Conservation (phyloP, 768 basidiomycete genomes). For the Galerina sulciceps region DNA sequence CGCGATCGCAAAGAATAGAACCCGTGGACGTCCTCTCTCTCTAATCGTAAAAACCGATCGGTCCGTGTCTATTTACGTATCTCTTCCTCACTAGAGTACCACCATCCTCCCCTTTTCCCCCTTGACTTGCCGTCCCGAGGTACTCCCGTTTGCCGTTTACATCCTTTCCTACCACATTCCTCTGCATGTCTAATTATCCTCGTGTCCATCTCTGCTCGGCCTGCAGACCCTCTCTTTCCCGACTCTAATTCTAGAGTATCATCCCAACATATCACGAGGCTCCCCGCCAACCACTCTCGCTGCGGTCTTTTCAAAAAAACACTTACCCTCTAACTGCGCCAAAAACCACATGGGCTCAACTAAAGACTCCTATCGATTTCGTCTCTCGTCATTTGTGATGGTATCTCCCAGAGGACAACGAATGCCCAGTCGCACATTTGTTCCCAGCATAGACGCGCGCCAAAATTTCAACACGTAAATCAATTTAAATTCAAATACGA, state of each 20-base stretch:
- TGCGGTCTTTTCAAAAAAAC: background rate
- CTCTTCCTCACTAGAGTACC: background rate
- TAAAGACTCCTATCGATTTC: slow-evolving; percentile 4
- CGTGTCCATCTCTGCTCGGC: background rate
- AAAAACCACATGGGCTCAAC: slow-evolving; percentile 7
- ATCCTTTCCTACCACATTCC: background rate
- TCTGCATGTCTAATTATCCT: slow-evolving; percentile 4
- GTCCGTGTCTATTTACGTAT: slow-evolving; percentile 19
- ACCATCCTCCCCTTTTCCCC: background rate
- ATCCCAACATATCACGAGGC: slow-evolving; percentile 10
- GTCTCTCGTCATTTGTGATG: background rate
- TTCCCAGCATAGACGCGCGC: background rate
- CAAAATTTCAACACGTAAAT: background rate
- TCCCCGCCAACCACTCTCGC: background rate
- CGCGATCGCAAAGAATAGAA: slow-evolving; percentile 11
- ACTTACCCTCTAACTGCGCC: slow-evolving; percentile 8
- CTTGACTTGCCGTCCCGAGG: slow-evolving; percentile 15
- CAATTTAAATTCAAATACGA: slow-evolving; percentile 1
- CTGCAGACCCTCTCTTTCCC: background rate
- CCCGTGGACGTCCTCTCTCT: slow-evolving; percentile 5
- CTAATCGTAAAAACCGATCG: slow-evolving; percentile 4
- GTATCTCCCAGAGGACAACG: background rate
- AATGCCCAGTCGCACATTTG: background rate
- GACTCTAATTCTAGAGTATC: slow-evolving; percentile 9
- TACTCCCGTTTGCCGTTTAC: slow-evolving; percentile 14